phyloP scores from a whole-genome alignment of 2,329 filamentous ascomycete species.

The Teratosphaeria destructans region DNA sequence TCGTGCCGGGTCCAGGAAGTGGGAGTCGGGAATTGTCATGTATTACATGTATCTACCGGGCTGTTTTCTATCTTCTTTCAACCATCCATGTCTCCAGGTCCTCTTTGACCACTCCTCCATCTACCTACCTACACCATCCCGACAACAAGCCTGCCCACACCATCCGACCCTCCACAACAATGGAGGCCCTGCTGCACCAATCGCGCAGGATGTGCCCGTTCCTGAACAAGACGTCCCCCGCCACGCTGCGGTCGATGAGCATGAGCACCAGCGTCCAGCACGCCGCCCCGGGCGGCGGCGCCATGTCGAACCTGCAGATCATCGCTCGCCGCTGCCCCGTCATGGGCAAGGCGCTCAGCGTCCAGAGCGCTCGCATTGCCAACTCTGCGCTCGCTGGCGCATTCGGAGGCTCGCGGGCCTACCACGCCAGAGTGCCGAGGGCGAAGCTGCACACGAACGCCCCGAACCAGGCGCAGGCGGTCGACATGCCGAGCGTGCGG shows the following conservation, averaged over 20 bases:
- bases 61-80: background rate
- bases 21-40: background rate
- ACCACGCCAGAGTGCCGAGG: conserved; percentile 45
- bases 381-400: conserved; percentile 37
- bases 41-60: background rate
- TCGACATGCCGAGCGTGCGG: conserved; percentile 43
- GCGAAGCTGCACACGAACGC: conserved; percentile 74
- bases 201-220: conserved; percentile 97
- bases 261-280: conserved; percentile 56
- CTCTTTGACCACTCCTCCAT: background rate
- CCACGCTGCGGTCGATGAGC: conserved; percentile 80
- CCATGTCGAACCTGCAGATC: conserved; percentile 94
- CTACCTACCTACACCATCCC: background rate
- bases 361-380: conserved; percentile 53
- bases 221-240: conserved; percentile 84
- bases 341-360: conserved; percentile 87
- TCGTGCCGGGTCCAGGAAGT: background rate
- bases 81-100: background rate
- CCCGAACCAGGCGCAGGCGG: conserved; percentile 64
- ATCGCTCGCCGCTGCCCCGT: conserved; percentile 91
- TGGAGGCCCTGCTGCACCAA: conserved; percentile 92
- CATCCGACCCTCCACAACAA: conserved; percentile 30
- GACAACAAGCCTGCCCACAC: background rate
- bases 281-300: conserved; percentile 62
- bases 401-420: conserved; percentile 40